A percentile compares a stretch with the other conserved stretches of the same genome.
Evolutionary conservation across 2,329 filamentous ascomycete genomes (phyloP).

Genomic region (Lasiodiplodia hormozganensis): DNA sequence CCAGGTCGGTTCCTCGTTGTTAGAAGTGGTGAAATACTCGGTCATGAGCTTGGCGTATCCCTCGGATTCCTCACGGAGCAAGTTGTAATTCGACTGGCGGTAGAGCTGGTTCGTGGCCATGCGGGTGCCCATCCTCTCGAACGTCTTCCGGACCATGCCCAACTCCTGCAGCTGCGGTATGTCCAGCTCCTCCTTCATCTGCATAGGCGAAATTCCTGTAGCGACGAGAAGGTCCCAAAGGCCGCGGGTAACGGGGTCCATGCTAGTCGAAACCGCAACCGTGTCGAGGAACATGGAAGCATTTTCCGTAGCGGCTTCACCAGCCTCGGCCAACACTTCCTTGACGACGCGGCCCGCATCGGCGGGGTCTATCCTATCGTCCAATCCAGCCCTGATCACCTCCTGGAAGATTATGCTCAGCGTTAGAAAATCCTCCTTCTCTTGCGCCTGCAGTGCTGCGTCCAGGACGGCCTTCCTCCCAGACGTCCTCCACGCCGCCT

Average conservation of each 20-base stretch:
- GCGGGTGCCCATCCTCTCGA: conserved; percentile 80
- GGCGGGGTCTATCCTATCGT: conserved; percentile 68
- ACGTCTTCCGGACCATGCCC: conserved; percentile 84
- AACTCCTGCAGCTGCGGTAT: conserved; percentile 75
- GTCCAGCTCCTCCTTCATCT: conserved; percentile 86
- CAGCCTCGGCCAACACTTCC: conserved; percentile 69
- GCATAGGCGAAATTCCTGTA: conserved; percentile 72
- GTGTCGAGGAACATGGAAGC: conserved; percentile 79
- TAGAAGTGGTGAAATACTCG: conserved; percentile 90
- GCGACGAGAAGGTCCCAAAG: conserved; percentile 74
- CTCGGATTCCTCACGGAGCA: conserved; percentile 93
- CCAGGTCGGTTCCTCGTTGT: conserved; percentile 73
- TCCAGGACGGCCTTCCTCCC: conserved; percentile 73
- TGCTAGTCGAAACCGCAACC: conserved; percentile 78
- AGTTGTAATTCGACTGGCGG: conserved; percentile 94
- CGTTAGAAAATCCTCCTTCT: conserved; percentile 71
- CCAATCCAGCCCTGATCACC: conserved; percentile 76
- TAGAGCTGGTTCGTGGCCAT: conserved; percentile 94
- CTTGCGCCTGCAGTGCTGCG: conserved; percentile 68
- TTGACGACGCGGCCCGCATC: conserved; percentile 77
- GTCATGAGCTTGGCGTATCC: conserved; percentile 96
- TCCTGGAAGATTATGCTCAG: conserved; percentile 83
- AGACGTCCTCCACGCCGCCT: conserved; percentile 70
- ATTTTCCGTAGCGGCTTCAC: conserved; percentile 52
- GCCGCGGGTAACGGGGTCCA: conserved; percentile 64